Evolutionary conservation across 495 filamentous ascomycete genomes (phyloP).

Genomic region (Penicillium soppii): DNA sequence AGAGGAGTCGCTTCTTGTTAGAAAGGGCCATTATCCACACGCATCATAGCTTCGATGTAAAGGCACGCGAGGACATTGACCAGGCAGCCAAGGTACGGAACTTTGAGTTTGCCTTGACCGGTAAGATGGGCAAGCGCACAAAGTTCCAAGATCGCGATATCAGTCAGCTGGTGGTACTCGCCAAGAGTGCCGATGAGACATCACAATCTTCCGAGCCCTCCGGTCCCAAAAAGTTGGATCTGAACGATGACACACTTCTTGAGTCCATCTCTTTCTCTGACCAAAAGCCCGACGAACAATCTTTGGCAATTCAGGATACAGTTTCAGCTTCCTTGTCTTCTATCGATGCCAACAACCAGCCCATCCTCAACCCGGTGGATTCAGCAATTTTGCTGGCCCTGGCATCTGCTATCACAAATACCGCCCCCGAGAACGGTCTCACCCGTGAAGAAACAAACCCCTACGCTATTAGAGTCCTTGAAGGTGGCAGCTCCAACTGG

Average conservation of each 20-base stretch:
- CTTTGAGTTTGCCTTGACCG: conserved; percentile 83
- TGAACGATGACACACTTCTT: conserved; percentile 92
- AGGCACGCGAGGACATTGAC: conserved; percentile 68
- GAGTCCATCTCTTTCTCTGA: conserved; percentile 80
- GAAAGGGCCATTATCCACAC: conserved; percentile 82
- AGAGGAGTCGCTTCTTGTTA: conserved; percentile 64
- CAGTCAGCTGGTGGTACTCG: conserved; percentile 89
- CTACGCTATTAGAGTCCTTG: conserved; percentile 83
- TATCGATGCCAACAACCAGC: conserved; percentile 76
- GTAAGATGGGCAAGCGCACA: conserved; percentile 85
- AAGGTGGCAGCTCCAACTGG: conserved; percentile 92
- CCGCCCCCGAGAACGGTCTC: conserved; percentile 75
- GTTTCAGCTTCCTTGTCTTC: conserved; percentile 59
- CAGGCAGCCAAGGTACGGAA: conserved; percentile 60
- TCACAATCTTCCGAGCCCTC: conserved; percentile 22
- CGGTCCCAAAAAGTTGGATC: conserved; percentile 63
- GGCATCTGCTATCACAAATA: conserved; percentile 86
- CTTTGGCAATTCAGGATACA: conserved; percentile 45
- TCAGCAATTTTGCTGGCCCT: conserved; percentile 79
- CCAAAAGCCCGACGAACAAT: conserved; percentile 42
- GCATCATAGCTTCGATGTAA: conserved; percentile 78
- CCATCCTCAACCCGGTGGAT: conserved; percentile 78
- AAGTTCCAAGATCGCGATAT: conserved; percentile 87
- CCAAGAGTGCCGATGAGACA: conserved; percentile 58
- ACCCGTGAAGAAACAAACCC: conserved; percentile 91